Evolutionary conservation across 768 basidiomycete genomes (phyloP).

Genomic region (Tephrocybe sp.): DNA sequence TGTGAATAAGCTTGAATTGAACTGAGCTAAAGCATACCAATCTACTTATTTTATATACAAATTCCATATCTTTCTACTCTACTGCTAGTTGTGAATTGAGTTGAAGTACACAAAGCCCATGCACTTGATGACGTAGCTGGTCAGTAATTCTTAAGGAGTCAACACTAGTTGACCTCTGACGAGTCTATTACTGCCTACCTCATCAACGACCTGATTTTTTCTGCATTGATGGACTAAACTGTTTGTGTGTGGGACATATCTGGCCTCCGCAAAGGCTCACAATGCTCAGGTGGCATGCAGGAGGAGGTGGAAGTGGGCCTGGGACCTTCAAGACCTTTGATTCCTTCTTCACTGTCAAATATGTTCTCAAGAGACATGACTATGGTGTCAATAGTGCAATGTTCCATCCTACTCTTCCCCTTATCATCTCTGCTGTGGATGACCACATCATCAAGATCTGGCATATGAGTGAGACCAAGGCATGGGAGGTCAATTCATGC

Average conservation of each 20-base stretch:
- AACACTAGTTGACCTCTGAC: too few species aligned
- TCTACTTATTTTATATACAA: too few species aligned
- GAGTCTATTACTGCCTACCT: too few species aligned
- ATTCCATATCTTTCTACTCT: too few species aligned
- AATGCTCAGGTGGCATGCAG: slow-evolving; percentile 31
- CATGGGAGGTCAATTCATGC: slow-evolving; percentile 99
- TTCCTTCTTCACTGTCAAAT: slow-evolving; percentile 93
- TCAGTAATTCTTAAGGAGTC: too few species aligned
- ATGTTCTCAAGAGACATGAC: slow-evolving; percentile 95
- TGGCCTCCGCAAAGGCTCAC: slow-evolving; percentile 88
- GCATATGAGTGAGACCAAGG: slow-evolving; percentile 99
- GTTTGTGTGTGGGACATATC: slow-evolving; percentile 99
- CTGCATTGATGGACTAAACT: slow-evolving; percentile 98
- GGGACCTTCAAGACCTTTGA: slow-evolving; percentile 86
- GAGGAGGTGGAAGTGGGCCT: slow-evolving; percentile 44
- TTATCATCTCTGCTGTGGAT: slow-evolving; percentile 96
- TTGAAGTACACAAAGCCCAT: too few species aligned
- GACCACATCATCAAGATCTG: slow-evolving; percentile 98
- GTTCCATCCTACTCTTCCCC: slow-evolving; percentile 95
- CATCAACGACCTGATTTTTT: slow-evolving; percentile 97
- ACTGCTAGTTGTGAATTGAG: too few species aligned
- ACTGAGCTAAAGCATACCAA: too few species aligned
- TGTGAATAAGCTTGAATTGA: too few species aligned
- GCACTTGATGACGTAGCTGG: too few species aligned
- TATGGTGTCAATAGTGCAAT: slow-evolving; percentile 96